Base-by-base conservation (phyloP, 768 basidiomycete genomes). In the Tephrocybe rancida region DNA sequence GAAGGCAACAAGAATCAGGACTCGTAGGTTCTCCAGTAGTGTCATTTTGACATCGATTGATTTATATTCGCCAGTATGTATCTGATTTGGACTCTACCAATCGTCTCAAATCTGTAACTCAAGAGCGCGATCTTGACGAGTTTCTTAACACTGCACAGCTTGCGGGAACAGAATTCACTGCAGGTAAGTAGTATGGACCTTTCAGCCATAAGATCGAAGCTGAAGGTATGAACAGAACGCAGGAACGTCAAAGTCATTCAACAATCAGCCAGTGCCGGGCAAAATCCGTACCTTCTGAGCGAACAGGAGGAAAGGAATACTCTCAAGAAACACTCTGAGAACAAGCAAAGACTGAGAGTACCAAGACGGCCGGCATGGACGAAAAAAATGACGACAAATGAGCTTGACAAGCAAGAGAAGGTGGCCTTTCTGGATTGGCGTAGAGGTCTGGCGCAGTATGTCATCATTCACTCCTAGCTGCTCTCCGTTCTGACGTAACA, bases 111-210 rank as follows among this genome's bases (percentile, higher is more conserved):
- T 98, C 96, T 0, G 86, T 99, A 19, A 99, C 97, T 0, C 95
- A 98, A 72, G 96, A 99, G 73, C 77, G 85, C 50, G 95, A 98
- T 74, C 77, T 99, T 18, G 95, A 98, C 60, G 96, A 95, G 70
- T 99, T 99, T 68, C 71, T 99, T 50, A 95, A 85, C 65, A 97
- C 92, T 11, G 97, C 97, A 9, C 90, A 94, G 62, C 76, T 99
- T 50, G 97, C 97, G 13, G 96, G 90, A 46, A 90, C 90, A 10
- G 93, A 99, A 62, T 99, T 99, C 65, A 92, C 93, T 16, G 96
- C 96, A 30, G 96, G 95, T 96, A 55, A 30, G 83, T 62, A 22
- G 45, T 32, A 34, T 38, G 18, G 30, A 46, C 9, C 41, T 22
- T 16, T 27, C 29, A 30, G 37, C 27, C 22, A 24, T 13, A 41